phyloP scores from a whole-genome alignment of 768 basidiomycete genomes.

The Artomyces pyxidatus region DNA sequence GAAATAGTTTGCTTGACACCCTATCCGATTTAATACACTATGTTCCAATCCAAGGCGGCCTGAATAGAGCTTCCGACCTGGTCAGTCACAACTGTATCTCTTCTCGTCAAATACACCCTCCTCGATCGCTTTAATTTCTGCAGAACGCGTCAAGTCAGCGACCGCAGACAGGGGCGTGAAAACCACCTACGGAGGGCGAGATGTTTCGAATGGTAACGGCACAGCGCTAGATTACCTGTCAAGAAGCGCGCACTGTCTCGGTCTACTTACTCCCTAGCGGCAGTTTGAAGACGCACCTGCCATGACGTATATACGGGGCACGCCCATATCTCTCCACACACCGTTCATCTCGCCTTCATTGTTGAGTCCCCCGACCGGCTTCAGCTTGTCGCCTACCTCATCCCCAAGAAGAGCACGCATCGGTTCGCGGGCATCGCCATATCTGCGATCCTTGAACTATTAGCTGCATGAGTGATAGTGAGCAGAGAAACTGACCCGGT shows the following conservation, averaged over 20 bases:
- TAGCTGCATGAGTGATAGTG: neutral
- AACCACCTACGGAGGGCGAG: conserved; percentile 58
- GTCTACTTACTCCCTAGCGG: neutral
- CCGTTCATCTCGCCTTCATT: conserved; percentile 55
- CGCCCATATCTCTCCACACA: conserved; percentile 41
- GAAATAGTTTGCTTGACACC: too few relatives aligned
- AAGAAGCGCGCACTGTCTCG: neutral
- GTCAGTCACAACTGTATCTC: neutral
- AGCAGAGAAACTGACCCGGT: conserved; percentile 32
- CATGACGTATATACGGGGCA: conserved; percentile 49
- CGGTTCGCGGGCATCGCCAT: conserved; percentile 34
- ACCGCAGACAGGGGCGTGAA: neutral
- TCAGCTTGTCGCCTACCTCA: conserved; percentile 35
- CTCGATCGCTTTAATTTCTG: conserved; percentile 1
- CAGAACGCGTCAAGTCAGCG: neutral
- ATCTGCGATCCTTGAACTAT: conserved; percentile 23
- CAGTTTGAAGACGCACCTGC: conserved; percentile 35
- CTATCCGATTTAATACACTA: too few relatives aligned
- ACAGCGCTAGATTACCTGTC: conserved; percentile 47
- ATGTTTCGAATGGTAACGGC: conserved; percentile 62
- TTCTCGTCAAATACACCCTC: neutral
- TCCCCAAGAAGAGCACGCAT: conserved; percentile 39
- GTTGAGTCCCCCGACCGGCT: conserved; percentile 58
- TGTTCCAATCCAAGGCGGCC: too few relatives aligned
- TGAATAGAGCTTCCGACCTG: too few relatives aligned